Percentiles rank a stretch among this genome's conserved stretches.
These are phyloP conservation scores for Aeschynomene evenia DNA, from an alignment of 306 rosid genomes.

Conservation along the genomic window DNA sequence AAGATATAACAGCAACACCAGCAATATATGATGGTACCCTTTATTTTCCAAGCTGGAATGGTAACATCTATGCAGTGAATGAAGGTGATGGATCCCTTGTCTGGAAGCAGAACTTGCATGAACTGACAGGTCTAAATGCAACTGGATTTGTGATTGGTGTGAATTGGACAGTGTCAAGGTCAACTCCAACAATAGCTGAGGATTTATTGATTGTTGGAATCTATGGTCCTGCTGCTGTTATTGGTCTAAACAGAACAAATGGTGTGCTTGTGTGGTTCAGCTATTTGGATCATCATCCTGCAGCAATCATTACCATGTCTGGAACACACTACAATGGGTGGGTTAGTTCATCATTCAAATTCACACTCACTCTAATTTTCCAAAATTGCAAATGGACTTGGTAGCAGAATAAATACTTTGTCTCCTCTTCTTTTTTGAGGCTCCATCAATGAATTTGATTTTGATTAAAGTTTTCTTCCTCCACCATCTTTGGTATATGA, in stretches of 20 bases:
- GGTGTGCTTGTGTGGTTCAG: conserved; percentile 60
- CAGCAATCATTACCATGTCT: conserved; percentile 55
- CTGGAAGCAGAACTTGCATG: conserved; percentile 37
- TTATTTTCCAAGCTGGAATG: conserved; percentile 80
- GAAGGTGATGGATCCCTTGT: conserved; percentile 29
- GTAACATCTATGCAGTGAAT: conserved; percentile 59
- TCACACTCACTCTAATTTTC: neutral
- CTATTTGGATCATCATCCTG: conserved; percentile 38
- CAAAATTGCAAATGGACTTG: neutral
- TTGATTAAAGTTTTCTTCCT: too few species aligned
- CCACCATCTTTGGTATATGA: too few species aligned
- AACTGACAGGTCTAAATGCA: conserved; percentile 46
- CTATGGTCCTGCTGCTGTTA: conserved; percentile 59
- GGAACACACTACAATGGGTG: conserved; percentile 61
- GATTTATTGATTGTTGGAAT: conserved; percentile 35
- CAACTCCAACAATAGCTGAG: conserved; percentile 52
- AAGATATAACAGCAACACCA: conserved; percentile 60
- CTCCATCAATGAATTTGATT: too few species aligned
- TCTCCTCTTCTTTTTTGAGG: neutral
- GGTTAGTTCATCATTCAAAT: neutral
- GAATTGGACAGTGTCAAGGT: conserved; percentile 48
- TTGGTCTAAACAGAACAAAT: conserved; percentile 45
- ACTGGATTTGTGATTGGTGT: conserved; percentile 38
- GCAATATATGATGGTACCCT: conserved; percentile 46
- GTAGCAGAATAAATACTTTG: neutral